These are phyloP conservation scores for Xylariaceae sp. DNA, from an alignment of 2,329 filamentous ascomycete genomes.

Conservation along the genomic window DNA sequence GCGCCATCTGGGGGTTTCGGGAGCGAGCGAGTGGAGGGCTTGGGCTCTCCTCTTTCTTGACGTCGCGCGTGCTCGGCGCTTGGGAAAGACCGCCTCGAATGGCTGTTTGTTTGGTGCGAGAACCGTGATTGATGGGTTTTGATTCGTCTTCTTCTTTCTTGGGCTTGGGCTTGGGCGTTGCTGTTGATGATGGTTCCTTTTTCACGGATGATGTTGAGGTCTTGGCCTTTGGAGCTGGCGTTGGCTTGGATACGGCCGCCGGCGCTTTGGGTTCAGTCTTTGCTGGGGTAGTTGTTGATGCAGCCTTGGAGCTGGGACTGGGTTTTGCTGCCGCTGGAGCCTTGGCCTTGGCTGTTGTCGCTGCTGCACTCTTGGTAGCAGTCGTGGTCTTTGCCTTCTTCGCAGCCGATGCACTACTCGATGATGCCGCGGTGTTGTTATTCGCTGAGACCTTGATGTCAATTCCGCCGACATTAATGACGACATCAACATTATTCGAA, in stretches of 20 bases:
- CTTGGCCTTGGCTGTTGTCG: constrained; percentile 3
- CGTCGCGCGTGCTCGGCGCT: neutral
- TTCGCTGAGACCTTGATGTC: constrained; percentile 27
- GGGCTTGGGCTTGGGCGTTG: neutral
- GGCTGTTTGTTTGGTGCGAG: constrained; percentile 22
- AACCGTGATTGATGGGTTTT: no score
- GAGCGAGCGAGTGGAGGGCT: no score
- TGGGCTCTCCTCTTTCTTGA: constrained; percentile 17
- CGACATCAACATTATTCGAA: constrained; percentile 25
- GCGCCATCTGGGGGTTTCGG: no score
- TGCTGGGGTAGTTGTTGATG: neutral
- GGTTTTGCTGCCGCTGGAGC: constrained; percentile 11
- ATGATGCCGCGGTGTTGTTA: no score
- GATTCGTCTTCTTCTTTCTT: no score
- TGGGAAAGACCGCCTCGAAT: constrained; percentile 23
- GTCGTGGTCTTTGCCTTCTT: constrained; percentile 17
- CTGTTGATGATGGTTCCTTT: neutral
- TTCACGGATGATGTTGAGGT: neutral
- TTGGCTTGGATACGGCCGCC: neutral
- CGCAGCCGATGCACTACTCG: constrained; percentile 9
- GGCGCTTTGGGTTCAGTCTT: neutral
- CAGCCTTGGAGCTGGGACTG: constrained; percentile 14
- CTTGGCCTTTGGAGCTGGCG: neutral
- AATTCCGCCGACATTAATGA: constrained; percentile 24
- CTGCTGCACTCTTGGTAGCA: constrained; percentile 8